A percentile compares a stretch with the other conserved stretches of the same genome.
phyloP scores from a whole-genome alignment of 2,329 filamentous ascomycete genomes.

The Alternaria viburni region DNA sequence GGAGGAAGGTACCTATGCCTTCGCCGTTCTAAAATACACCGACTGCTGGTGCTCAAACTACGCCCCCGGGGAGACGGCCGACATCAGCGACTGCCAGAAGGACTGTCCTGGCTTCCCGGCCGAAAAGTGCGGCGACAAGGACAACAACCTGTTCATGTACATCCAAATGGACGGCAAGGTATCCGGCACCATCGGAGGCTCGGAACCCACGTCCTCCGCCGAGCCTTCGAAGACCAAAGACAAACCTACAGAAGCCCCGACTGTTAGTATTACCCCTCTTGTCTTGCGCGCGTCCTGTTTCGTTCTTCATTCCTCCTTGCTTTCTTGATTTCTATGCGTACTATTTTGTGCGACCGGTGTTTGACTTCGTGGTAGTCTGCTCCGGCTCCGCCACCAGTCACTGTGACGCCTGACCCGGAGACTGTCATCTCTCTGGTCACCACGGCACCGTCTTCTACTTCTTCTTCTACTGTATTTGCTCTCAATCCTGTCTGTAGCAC shows the following conservation, averaged over 20 bases:
- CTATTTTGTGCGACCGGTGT: conserved; percentile 18
- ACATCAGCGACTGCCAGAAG: conserved; percentile 58
- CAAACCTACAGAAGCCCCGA: conserved; percentile 23
- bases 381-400: conserved; percentile 39
- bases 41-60: conserved; percentile 79
- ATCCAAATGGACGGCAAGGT: conserved; percentile 58
- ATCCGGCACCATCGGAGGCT: conserved; percentile 62
- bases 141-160: conserved; percentile 67
- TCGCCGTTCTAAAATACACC: conserved; percentile 69
- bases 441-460: conserved; percentile 20
- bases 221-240: conserved; percentile 20
- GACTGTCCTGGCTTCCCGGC: conserved; percentile 71
- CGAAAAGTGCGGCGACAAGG: conserved; percentile 69
- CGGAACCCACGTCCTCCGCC: conserved; percentile 33
- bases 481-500: conserved; percentile 12
- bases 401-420: conserved; percentile 27
- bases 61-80: conserved; percentile 57
- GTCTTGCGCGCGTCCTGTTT: conserved; percentile 12
- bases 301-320: conserved; percentile 4
- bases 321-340: not conserved
- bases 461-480: conserved; percentile 24
- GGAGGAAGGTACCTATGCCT: conserved; percentile 60
- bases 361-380: conserved; percentile 46
- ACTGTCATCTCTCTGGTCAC: conserved; percentile 39
- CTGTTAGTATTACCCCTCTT: conserved; percentile 40